These are phyloP conservation scores for Pulveroboletus ravenelii DNA, from an alignment of 768 basidiomycete genomes.

Conservation along the genomic window DNA sequence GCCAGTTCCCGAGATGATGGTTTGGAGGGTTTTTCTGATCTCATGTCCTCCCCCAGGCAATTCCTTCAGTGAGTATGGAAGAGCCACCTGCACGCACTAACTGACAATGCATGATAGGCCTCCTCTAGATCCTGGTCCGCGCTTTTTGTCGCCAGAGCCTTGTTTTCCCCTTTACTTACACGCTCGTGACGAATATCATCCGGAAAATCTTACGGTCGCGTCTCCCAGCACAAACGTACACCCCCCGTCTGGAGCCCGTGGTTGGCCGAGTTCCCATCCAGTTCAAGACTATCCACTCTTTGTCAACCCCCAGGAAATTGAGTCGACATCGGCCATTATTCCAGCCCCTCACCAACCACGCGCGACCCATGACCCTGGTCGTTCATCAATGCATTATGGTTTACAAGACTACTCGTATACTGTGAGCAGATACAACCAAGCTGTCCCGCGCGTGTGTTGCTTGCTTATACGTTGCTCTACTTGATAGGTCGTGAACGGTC, in stretches of 20 bases:
- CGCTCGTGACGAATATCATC: too few relatives aligned
- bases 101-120: neutral
- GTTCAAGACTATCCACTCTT: neutral
- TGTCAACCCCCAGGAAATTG: neutral
- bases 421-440: neutral
- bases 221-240: neutral
- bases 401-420: fast-evolving
- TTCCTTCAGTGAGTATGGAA: too few relatives aligned
- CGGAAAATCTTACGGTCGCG: too few relatives aligned
- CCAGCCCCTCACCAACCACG: neutral
- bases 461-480: neutral
- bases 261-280: neutral
- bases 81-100: too few relatives aligned
- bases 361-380: fast-evolving
- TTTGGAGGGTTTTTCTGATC: neutral
- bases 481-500: neutral
- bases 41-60: neutral
- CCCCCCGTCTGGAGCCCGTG: neutral
- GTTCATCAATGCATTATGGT: too few relatives aligned
- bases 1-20: neutral
- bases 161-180: too few relatives aligned
- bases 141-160: neutral
- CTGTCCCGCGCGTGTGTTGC: neutral
- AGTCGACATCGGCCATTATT: neutral
- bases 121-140: neutral